phyloP scores from a whole-genome alignment of 2,329 filamentous ascomycete genomes.

The Colletotrichum brevisporum region DNA sequence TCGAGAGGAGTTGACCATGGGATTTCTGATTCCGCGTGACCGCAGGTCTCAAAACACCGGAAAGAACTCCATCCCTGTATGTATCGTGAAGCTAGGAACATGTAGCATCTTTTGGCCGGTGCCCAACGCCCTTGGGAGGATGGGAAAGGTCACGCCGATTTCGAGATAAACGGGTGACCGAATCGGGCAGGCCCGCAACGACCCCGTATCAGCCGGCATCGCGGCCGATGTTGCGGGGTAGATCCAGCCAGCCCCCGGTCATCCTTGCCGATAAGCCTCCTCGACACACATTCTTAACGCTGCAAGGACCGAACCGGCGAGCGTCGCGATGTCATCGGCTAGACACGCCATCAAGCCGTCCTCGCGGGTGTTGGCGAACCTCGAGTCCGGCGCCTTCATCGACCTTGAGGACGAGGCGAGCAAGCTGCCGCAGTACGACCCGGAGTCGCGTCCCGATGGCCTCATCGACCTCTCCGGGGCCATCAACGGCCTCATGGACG shows the following conservation, averaged over 20 bases:
- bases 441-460: constrained; percentile 9
- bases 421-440: constrained; percentile 15
- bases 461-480: constrained; percentile 30
- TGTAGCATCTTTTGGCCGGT: no score
- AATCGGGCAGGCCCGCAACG: constrained; percentile 3
- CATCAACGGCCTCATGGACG: constrained; percentile 20
- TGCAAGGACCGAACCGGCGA: neutral
- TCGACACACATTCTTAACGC: accelerated
- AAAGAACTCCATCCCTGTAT: no score
- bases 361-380: constrained; percentile 15
- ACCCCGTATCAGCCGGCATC: neutral
- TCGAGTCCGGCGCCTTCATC: constrained; percentile 13
- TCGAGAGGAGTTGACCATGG: neutral
- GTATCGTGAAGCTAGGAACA: no score
- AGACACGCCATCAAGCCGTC: constrained; percentile 8
- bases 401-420: constrained; percentile 22
- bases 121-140: no score
- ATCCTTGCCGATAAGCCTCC: neutral
- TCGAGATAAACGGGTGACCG: neutral
- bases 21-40: neutral
- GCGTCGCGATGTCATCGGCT: neutral
- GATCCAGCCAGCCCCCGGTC: neutral
- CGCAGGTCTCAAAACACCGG: no score
- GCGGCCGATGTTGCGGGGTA: constrained; percentile 11
- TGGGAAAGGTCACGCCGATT: no score